Evolutionary conservation across 495 filamentous ascomycete genomes (phyloP).

Genomic region (Symbiotaphrina buchneri): DNA sequence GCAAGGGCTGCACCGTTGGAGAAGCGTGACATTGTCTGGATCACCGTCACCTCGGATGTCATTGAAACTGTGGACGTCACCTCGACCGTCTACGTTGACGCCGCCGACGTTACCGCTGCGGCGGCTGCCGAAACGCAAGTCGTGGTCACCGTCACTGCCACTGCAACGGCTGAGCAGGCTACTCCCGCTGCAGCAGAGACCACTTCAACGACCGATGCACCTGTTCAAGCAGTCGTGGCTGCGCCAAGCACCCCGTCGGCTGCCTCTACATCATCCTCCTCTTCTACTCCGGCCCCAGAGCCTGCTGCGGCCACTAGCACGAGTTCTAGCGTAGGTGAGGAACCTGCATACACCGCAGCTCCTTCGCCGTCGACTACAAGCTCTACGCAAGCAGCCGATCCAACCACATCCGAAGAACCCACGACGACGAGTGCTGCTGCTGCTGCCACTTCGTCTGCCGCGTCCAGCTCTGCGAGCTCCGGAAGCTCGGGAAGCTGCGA

Average conservation of each 20-base stretch:
- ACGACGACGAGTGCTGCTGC: not conserved
- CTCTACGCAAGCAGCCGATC: not conserved
- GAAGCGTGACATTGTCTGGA: slow-evolving; percentile 15
- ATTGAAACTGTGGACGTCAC: slow-evolving; percentile 14
- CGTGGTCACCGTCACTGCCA: too few species aligned
- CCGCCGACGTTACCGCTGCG: too few species aligned
- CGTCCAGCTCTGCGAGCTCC: not conserved
- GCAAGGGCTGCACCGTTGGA: slow-evolving; percentile 14
- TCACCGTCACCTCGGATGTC: slow-evolving; percentile 13
- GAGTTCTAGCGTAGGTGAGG: not conserved
- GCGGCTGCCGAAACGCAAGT: too few species aligned
- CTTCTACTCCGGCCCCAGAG: not conserved
- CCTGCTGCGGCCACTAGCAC: not conserved
- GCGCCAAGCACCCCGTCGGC: too few species aligned
- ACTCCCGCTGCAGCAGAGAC: too few species aligned
- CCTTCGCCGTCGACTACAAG: not conserved
- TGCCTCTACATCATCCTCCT: too few species aligned
- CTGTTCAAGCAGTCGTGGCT: too few species aligned
- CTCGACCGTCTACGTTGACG: slow-evolving; percentile 15
- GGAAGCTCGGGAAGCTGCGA: not conserved
- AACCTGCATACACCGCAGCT: not conserved
- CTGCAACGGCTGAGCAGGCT: too few species aligned
- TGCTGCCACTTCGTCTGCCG: not conserved
- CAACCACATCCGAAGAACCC: not conserved
- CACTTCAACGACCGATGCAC: too few species aligned